phyloP scores from a whole-genome alignment of 345 rosid genomes.

The Euphorbia lathyris region DNA sequence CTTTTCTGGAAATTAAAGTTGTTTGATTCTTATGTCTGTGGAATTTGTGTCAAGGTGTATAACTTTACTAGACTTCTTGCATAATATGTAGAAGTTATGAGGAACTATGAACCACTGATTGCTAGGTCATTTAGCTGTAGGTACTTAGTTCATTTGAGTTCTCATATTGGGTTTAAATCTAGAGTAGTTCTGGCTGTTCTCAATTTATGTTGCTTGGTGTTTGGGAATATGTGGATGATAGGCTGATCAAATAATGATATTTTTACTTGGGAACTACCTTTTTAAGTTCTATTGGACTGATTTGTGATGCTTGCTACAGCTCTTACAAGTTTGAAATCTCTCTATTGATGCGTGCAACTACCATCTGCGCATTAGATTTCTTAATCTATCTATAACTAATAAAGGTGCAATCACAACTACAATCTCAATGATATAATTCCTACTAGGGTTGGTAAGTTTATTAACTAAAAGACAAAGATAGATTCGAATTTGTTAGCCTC shows the following conservation, averaged over 20 bases:
- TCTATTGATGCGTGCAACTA: too few species aligned
- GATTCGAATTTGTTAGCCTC: too few species aligned
- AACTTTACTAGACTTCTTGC: constrained; percentile 1
- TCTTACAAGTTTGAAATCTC: too few species aligned
- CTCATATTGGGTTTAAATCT: neutral
- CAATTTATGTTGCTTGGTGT: neutral
- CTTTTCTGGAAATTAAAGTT: neutral
- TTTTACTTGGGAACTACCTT: neutral
- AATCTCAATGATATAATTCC: neutral
- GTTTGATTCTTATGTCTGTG: neutral
- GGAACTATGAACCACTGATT: neutral
- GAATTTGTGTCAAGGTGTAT: neutral
- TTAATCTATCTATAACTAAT: too few species aligned
- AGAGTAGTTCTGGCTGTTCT: neutral
- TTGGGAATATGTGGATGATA: neutral
- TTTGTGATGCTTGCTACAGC: too few species aligned
- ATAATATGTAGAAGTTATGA: neutral
- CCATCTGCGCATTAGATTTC: too few species aligned
- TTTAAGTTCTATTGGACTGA: neutral
- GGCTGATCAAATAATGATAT: neutral
- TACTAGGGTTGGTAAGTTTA: neutral
- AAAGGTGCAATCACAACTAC: neutral
- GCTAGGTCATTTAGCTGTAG: neutral
- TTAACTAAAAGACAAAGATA: too few species aligned
- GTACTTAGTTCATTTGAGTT: neutral